Conservation (phyloP, 139 green algal genomes). For the Pleodorina starrii region DNA sequence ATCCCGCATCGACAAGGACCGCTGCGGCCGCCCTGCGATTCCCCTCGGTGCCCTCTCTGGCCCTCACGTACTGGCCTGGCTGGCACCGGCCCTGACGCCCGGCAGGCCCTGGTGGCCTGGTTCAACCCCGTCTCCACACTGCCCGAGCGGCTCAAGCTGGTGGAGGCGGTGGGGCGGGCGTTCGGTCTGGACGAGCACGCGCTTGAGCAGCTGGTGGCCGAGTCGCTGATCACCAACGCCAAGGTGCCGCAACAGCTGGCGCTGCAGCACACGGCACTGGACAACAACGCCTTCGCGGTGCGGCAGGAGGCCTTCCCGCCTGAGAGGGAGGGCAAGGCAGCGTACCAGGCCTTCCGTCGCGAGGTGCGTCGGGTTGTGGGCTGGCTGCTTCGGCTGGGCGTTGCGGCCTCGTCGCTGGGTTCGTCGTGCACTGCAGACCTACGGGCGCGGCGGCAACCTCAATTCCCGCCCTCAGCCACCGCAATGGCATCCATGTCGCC, state of each 20-base stretch:
- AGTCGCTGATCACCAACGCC: constrained; percentile 32
- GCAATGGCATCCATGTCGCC: no score
- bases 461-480: no score
- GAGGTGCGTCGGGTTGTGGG: constrained; percentile 31
- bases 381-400: no score
- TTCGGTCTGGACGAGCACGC: constrained; percentile 42
- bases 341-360: neutral
- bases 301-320: neutral
- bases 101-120: constrained; percentile 21
- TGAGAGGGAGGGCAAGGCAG: neutral
- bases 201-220: constrained; percentile 38
- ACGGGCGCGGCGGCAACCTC: no score
- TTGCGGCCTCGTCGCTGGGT: no score
- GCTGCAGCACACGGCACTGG: constrained; percentile 32
- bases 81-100: neutral
- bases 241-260: constrained; percentile 25
- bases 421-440: no score
- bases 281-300: neutral
- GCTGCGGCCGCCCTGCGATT: no score
- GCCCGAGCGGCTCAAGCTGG: neutral
- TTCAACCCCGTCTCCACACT: constrained; percentile 17
- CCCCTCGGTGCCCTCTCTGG: no score
- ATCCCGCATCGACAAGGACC: no score
- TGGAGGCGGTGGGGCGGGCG: constrained; percentile 25
- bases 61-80: no score